These are phyloP conservation scores for Ceratocystiopsis sp. DNA, from an alignment of 2,329 filamentous ascomycete species.

Conservation along the genomic window DNA sequence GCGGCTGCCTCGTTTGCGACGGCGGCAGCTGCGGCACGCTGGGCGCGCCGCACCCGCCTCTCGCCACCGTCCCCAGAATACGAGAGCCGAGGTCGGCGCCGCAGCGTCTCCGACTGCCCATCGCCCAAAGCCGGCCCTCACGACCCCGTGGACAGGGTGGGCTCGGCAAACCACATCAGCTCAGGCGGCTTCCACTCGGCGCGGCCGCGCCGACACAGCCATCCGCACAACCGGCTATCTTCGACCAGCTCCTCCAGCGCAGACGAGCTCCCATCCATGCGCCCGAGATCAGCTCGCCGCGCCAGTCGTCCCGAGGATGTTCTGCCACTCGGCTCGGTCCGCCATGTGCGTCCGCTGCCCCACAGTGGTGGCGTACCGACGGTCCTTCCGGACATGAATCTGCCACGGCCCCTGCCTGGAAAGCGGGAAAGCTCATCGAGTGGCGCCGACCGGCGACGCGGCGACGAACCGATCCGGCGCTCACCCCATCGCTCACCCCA, in stretches of 20 bases:
- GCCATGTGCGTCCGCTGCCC: slow-evolving; percentile 17
- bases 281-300: slow-evolving; percentile 9
- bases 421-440: slow-evolving; percentile 8
- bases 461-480: slow-evolving; percentile 4
- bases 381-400: slow-evolving; percentile 14
- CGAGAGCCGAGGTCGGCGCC: slow-evolving; percentile 18
- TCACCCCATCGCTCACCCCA: slow-evolving; percentile 7
- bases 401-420: slow-evolving; percentile 9
- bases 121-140: too few species aligned
- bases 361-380: slow-evolving; percentile 4
- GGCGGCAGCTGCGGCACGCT: slow-evolving; percentile 9
- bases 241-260: slow-evolving; percentile 26
- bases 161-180: slow-evolving; percentile 15
- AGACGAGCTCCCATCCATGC: slow-evolving; percentile 15
- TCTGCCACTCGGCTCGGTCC: slow-evolving; percentile 14
- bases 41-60: slow-evolving; percentile 16
- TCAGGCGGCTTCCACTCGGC: slow-evolving; percentile 13
- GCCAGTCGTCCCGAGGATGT: slow-evolving; percentile 10
- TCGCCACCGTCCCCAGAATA: slow-evolving; percentile 13
- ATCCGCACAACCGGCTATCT: slow-evolving; percentile 24
- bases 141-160: too few species aligned
- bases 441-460: slow-evolving; percentile 4
- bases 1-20: slow-evolving; percentile 4
- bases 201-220: slow-evolving; percentile 29
- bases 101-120: slow-evolving; percentile 35